These are phyloP conservation scores for Cephaloascus albidus DNA, from an alignment of 805 yeast genomes.

Conservation along the genomic window DNA sequence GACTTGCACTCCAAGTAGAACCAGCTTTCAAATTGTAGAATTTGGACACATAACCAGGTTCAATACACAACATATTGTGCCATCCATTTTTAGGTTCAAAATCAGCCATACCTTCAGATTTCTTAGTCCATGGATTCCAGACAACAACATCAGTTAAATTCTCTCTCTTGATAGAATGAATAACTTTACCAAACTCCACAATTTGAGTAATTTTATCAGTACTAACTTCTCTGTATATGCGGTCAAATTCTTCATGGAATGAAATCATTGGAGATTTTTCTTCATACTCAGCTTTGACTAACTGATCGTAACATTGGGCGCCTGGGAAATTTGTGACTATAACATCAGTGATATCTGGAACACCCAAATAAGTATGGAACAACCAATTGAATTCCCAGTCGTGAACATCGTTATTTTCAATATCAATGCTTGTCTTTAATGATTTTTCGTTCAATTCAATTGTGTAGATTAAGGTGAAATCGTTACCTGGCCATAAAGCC, in stretches of 20 bases:
- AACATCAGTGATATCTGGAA: slow-evolving; percentile 71
- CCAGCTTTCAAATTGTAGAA: slow-evolving; percentile 63
- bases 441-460: slow-evolving; percentile 49
- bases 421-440: slow-evolving; percentile 63
- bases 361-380: slow-evolving; percentile 81
- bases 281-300: slow-evolving; percentile 48
- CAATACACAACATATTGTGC: slow-evolving; percentile 85
- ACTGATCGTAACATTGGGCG: slow-evolving; percentile 65
- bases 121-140: slow-evolving; percentile 96
- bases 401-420: slow-evolving; percentile 57
- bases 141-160: slow-evolving; percentile 72
- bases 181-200: slow-evolving; percentile 60
- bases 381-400: slow-evolving; percentile 85
- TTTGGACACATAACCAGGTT: slow-evolving; percentile 81
- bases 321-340: slow-evolving; percentile 74
- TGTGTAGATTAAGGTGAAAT: slow-evolving; percentile 71
- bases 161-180: slow-evolving; percentile 55
- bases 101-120: slow-evolving; percentile 78
- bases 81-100: slow-evolving; percentile 82
- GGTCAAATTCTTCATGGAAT: slow-evolving; percentile 73
- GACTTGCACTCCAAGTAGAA: slow-evolving; percentile 66
- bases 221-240: slow-evolving; percentile 64
- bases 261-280: slow-evolving; percentile 71
- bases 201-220: slow-evolving; percentile 52
- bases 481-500: slow-evolving; percentile 48